Percentiles rank a stretch among this genome's conserved stretches.
phyloP scores from a whole-genome alignment of 2,329 filamentous ascomycete species.

The Blastomyces parvus region DNA sequence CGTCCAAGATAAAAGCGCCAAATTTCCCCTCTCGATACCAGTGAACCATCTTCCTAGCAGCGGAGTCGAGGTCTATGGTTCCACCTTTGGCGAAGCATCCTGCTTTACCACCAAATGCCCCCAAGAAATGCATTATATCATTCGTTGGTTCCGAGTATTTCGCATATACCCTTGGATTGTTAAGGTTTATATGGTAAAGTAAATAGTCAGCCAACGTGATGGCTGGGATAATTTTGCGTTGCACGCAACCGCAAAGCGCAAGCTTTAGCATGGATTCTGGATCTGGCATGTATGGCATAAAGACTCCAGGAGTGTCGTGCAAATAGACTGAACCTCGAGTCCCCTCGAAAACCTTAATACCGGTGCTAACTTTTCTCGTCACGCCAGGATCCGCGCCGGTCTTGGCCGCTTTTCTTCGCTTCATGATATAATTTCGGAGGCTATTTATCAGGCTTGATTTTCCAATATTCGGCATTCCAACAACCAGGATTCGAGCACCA shows the following conservation, averaged over 20 bases:
- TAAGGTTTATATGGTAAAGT: constrained; percentile 69
- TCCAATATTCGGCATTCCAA: constrained; percentile 96
- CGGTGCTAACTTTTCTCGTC: constrained; percentile 72
- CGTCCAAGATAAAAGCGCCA: constrained; percentile 70
- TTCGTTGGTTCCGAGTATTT: constrained; percentile 67
- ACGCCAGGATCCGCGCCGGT: constrained; percentile 85
- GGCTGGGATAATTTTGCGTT: constrained; percentile 71
- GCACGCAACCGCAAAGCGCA: constrained; percentile 82
- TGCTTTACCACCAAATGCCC: constrained; percentile 59
- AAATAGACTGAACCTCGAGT: constrained; percentile 59
- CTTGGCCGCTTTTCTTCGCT: constrained; percentile 56
- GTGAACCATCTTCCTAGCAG: constrained; percentile 71
- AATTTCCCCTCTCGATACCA: constrained; percentile 70
- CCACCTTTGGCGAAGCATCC: constrained; percentile 70
- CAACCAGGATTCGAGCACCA: constrained; percentile 74
- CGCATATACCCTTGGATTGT: constrained; percentile 53
- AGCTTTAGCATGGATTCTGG: constrained; percentile 88
- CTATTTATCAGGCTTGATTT: constrained; percentile 92
- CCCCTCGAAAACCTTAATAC: constrained; percentile 67
- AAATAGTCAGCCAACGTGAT: constrained; percentile 82
- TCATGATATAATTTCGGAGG: constrained; percentile 48
- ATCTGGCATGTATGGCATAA: constrained; percentile 81
- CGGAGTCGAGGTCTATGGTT: constrained; percentile 57
- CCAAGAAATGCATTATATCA: constrained; percentile 64
- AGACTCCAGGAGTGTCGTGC: constrained; percentile 88